A percentile compares a stretch with the other conserved stretches of the same genome.
Conservation (phyloP, 2,329 filamentous ascomycete species). For the Neophaeococcomyces aloes region DNA sequence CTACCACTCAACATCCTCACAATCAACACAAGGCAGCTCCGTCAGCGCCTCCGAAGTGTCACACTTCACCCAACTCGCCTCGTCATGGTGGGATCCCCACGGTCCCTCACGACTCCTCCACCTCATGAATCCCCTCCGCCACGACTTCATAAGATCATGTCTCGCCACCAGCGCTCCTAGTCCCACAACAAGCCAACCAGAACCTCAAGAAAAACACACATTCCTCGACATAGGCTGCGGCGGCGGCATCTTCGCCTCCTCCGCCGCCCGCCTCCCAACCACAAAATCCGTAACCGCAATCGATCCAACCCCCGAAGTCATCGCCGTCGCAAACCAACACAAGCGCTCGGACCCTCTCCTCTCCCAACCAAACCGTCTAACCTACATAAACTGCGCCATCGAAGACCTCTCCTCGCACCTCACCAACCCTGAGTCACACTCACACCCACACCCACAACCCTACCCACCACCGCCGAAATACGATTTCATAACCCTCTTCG, state of each 20-base stretch:
- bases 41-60: constrained; percentile 83
- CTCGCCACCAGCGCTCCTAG: constrained; percentile 30
- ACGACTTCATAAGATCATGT: constrained; percentile 77
- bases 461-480: constrained; percentile 40
- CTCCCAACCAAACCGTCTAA: constrained; percentile 44
- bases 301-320: constrained; percentile 34
- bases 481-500: constrained; percentile 80
- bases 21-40: constrained; percentile 40
- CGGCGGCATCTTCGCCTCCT: constrained; percentile 89
- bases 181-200: not conserved
- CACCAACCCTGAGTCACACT: no score
- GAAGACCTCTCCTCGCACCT: constrained; percentile 50
- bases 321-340: constrained; percentile 61
- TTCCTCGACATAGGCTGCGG: constrained; percentile 94
- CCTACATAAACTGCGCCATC: constrained; percentile 65
- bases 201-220: constrained; percentile 19
- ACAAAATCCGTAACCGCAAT: constrained; percentile 36
- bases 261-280: constrained; percentile 33
- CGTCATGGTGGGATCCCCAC: constrained; percentile 94
- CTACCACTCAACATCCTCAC: not conserved
- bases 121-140: constrained; percentile 94
- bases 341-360: constrained; percentile 63
- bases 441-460: constrained; percentile 12
- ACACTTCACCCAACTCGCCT: constrained; percentile 88
- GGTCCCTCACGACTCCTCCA: constrained; percentile 86